These are phyloP conservation scores for Setaria viridis DNA, from an alignment of 202 grass and related monocot genomes.

Conservation along the genomic window DNA sequence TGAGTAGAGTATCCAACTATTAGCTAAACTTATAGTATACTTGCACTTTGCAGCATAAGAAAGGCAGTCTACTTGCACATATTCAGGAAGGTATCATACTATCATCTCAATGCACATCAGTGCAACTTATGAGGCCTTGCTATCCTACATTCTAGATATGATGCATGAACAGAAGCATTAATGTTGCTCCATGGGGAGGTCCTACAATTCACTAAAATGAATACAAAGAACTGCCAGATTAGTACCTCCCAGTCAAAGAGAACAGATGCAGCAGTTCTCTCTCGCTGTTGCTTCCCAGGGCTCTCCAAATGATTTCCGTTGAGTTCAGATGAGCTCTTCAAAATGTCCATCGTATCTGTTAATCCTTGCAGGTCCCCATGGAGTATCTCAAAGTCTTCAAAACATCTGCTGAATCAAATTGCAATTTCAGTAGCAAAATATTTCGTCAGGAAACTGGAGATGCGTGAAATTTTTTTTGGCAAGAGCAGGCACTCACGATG, in stretches of 20 bases:
- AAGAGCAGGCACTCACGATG: conserved; percentile 59
- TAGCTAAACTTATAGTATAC: background rate
- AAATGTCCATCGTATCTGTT: conserved; percentile 86
- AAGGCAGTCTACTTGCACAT: background rate
- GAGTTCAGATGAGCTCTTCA: conserved; percentile 81
- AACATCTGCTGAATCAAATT: conserved; percentile 47
- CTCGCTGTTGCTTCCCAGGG: conserved; percentile 68
- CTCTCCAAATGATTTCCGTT: conserved; percentile 58
- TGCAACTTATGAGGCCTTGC: too few species aligned
- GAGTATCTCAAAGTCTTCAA: conserved; percentile 93
- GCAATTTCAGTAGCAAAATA: conserved; percentile 14
- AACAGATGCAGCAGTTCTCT: conserved; percentile 80
- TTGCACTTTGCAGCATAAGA: conserved; percentile 15
- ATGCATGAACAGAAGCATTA: conserved; percentile 28
- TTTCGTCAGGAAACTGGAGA: background rate
- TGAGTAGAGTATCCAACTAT: conserved; percentile 23
- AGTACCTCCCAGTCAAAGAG: conserved; percentile 93
- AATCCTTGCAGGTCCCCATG: conserved; percentile 86
- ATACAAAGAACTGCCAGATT: background rate
- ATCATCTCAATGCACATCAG: too few species aligned
- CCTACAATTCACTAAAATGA: conserved; percentile 24
- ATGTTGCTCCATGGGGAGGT: conserved; percentile 15
- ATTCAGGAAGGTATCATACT: conserved; percentile 13
- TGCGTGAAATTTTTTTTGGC: background rate
- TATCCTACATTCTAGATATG: background rate